A percentile compares a stretch with the other conserved stretches of the same genome.
These are phyloP conservation scores for Candida tetrigidarum DNA, from an alignment of 1,139 yeast species.

Conservation along the genomic window DNA sequence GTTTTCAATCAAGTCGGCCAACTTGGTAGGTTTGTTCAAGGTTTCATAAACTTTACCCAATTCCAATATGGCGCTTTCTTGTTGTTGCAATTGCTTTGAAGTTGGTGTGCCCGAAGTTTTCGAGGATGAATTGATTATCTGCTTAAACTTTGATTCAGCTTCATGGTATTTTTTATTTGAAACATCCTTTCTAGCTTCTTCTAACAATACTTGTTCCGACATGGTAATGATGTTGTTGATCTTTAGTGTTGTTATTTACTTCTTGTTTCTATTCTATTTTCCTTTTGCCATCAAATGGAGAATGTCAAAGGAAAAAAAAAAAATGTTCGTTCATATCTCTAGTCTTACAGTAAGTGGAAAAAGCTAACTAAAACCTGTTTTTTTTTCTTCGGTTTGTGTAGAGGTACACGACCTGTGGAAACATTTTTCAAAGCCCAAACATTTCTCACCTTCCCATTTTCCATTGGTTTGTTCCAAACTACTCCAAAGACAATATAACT, in stretches of 20 bases:
- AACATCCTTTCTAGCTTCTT: slow-evolving; percentile 62
- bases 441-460: too few relatives aligned
- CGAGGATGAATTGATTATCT: slow-evolving; percentile 42
- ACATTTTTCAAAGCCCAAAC: not conserved
- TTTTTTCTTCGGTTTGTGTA: not conserved
- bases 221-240: slow-evolving; percentile 14
- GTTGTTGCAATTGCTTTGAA: slow-evolving; percentile 42
- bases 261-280: not conserved
- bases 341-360: too few relatives aligned
- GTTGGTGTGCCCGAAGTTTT: slow-evolving; percentile 32
- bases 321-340: slow-evolving; percentile 1
- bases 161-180: slow-evolving; percentile 47
- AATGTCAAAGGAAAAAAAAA: too few relatives aligned
- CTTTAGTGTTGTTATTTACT: slow-evolving; percentile 7
- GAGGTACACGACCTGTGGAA: not conserved
- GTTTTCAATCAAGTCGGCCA: slow-evolving; percentile 65
- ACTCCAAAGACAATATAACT: not conserved
- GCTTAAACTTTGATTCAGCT: slow-evolving; percentile 62
- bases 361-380: too few relatives aligned
- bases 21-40: slow-evolving; percentile 48
- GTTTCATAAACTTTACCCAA: slow-evolving; percentile 61
- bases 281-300: slow-evolving; percentile 9
- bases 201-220: slow-evolving; percentile 32
- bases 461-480: too few relatives aligned
- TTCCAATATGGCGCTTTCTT: slow-evolving; percentile 67